Percentiles rank a stretch among this genome's conserved stretches.
Conservation (phyloP, 371 early-diverging fungal genomes). For the Lichtheimia ornata region DNA sequence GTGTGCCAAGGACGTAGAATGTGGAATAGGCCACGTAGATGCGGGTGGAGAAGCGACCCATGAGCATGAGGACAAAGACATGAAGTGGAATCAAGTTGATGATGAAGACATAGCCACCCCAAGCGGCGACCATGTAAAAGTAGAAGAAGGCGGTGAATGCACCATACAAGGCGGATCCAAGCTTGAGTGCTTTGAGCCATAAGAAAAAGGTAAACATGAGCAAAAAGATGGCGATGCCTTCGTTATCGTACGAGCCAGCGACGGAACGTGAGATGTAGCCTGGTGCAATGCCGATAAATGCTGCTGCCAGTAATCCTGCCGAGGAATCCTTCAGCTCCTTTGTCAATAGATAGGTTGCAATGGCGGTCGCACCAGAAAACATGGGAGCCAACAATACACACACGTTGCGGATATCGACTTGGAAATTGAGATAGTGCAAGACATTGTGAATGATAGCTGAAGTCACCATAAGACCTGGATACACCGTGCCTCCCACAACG, state of each 20-base stretch:
- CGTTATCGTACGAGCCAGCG: constrained; percentile 99
- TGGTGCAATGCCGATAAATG: constrained; percentile 97
- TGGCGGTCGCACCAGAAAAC: constrained; percentile 93
- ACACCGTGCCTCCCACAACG: constrained; percentile 97
- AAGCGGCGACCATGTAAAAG: constrained; percentile 99
- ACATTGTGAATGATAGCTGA: constrained; percentile 95
- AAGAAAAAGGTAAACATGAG: constrained; percentile 95
- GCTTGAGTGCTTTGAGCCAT: constrained; percentile 95
- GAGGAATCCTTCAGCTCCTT: constrained; percentile 87
- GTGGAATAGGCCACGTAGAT: constrained; percentile 96
- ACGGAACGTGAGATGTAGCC: constrained; percentile 99
- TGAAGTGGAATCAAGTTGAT: constrained; percentile 98
- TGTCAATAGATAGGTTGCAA: constrained; percentile 92
- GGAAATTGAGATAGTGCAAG: constrained; percentile 85
- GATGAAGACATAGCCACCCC: constrained; percentile 99
- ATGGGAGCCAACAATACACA: constrained; percentile 97
- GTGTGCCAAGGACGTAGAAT: constrained; percentile 94
- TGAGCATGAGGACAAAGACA: constrained; percentile 89
- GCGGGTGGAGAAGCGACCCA: constrained; percentile 94
- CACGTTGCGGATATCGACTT: constrained; percentile 96
- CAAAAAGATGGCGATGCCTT: constrained; percentile 98
- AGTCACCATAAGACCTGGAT: constrained; percentile 98
- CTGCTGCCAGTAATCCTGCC: constrained; percentile 94
- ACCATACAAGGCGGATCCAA: constrained; percentile 89
- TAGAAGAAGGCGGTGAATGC: constrained; percentile 90